These are phyloP conservation scores for Rhodocollybia butyracea DNA, from an alignment of 768 basidiomycete species.

Conservation along the genomic window DNA sequence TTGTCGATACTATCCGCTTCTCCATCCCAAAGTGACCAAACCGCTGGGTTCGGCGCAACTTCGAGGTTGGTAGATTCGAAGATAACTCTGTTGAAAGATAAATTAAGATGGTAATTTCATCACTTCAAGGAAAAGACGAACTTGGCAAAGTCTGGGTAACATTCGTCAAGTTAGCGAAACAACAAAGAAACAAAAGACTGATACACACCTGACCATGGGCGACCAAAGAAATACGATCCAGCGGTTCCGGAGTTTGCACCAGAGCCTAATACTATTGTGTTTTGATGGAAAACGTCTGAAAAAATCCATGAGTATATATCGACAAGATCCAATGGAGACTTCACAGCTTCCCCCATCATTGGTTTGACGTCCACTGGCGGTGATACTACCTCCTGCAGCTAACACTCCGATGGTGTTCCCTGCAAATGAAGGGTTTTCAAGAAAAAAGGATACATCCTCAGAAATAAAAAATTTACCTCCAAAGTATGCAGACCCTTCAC, in stretches of 20 bases:
- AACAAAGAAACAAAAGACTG: too few relatives aligned
- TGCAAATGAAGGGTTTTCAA: too few relatives aligned
- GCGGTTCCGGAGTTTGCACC: conserved; percentile 33
- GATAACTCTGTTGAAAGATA: conserved; percentile 33
- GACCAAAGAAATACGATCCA: conserved; percentile 39
- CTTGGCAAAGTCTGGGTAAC: conserved; percentile 46
- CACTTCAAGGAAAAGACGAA: conserved; percentile 15
- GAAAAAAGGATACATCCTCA: too few relatives aligned
- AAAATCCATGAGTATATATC: neutral
- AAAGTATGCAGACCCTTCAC: conserved; percentile 41
- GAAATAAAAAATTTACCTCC: too few relatives aligned
- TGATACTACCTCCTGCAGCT: conserved; percentile 38
- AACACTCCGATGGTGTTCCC: conserved; percentile 45
- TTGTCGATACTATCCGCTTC: conserved; percentile 36
- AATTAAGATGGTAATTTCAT: neutral
- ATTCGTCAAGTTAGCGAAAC: too few relatives aligned
- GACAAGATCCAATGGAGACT: conserved; percentile 8
- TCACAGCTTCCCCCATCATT: conserved; percentile 44
- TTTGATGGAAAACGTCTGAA: conserved; percentile 42
- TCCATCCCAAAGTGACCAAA: conserved; percentile 47
- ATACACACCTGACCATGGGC: conserved; percentile 40
- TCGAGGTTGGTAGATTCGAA: conserved; percentile 44
- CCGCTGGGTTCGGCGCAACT: conserved; percentile 33
- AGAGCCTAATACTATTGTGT: conserved; percentile 39
- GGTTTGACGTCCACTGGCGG: conserved; percentile 45